Evolutionary conservation across 768 basidiomycete species (phyloP), one percentile per base, ranked within the genome.

Genomic region (Tricholoma sp.): DNA sequence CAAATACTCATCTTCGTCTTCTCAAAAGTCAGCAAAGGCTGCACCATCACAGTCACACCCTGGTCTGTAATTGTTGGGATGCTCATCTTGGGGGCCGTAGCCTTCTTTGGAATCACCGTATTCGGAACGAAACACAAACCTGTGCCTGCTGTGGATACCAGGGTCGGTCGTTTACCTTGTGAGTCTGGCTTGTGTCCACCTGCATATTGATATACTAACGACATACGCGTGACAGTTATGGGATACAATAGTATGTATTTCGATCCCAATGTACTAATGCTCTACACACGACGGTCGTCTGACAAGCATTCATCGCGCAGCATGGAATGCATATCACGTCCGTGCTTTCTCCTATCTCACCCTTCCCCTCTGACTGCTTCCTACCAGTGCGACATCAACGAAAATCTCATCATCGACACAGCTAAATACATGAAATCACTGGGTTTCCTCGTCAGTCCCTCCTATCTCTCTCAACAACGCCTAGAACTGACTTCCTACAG

Each of bases 251-350:
- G 83, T 85, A 49, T 64, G 81, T 61, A 18, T 51, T 53, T 32
- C 20, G 7, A 45, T 33, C 17, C 24, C 2, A 24, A 44, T 18
- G 24, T 4, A 2, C 24, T 24, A 24, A 4, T 24, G 24, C 24
- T 24, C 24, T 24, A 24, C 24, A 4, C 24, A 24, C 24, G 24
- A 24, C 24, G 24, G 24, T 24, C 24, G 24, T 24, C 24, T 24
- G 24, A 29, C 20, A 15, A 39, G 41, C 29, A 18, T 36, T 28
- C 12, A 28, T 53, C 17, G 31, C 2, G 34, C 41, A 86, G 85
- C 85, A 6, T 87, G 85, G 85, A 86, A 87, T 65, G 85, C 83
- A 6, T 85, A 82, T 65, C 78, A 85, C 60, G 84, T 85, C 57
- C 51, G 73, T 62, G 12, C 29, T n/a, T 58, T 36, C 54, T 29